Conservation (phyloP, 2,329 filamentous ascomycete genomes). For the Xylaria sp. region DNA sequence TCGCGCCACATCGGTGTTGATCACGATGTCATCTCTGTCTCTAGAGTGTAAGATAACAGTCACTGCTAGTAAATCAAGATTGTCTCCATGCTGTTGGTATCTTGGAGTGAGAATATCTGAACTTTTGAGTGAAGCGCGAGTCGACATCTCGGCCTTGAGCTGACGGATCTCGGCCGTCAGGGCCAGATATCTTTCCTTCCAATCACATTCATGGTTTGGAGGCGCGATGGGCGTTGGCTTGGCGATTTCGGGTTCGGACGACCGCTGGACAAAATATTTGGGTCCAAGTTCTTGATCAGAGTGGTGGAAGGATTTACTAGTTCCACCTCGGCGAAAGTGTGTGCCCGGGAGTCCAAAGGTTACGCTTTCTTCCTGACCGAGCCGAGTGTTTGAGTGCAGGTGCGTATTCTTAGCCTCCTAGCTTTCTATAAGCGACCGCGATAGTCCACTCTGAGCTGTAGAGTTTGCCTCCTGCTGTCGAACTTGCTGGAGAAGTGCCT, state of each 20-base stretch:
- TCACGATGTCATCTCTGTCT: slow-evolving; percentile 61
- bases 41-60: slow-evolving; percentile 63
- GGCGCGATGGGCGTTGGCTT: slow-evolving; percentile 51
- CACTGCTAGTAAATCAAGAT: slow-evolving; percentile 58
- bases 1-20: slow-evolving; percentile 58
- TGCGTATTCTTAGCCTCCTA: slow-evolving; percentile 20
- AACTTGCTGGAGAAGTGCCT: slow-evolving; percentile 1
- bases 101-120: slow-evolving; percentile 37
- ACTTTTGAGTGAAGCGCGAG: slow-evolving; percentile 32
- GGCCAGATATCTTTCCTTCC: slow-evolving; percentile 55
- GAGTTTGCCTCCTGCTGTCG: neutral
- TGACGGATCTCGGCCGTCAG: slow-evolving; percentile 55
- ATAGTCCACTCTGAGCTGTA: slow-evolving; percentile 10
- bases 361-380: neutral
- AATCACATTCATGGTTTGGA: slow-evolving; percentile 55
- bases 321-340: neutral
- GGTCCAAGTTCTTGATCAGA: neutral
- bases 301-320: neutral
- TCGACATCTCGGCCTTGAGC: slow-evolving; percentile 53
- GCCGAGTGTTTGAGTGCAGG: slow-evolving; percentile 14
- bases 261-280: slow-evolving; percentile 9
- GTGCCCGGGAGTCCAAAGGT: neutral
- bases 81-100: slow-evolving; percentile 47
- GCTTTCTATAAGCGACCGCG: slow-evolving; percentile 23
- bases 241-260: slow-evolving; percentile 42